Evolutionary conservation across 345 rosid genomes (phyloP).

Genomic region (Atalantia buxifolia): DNA sequence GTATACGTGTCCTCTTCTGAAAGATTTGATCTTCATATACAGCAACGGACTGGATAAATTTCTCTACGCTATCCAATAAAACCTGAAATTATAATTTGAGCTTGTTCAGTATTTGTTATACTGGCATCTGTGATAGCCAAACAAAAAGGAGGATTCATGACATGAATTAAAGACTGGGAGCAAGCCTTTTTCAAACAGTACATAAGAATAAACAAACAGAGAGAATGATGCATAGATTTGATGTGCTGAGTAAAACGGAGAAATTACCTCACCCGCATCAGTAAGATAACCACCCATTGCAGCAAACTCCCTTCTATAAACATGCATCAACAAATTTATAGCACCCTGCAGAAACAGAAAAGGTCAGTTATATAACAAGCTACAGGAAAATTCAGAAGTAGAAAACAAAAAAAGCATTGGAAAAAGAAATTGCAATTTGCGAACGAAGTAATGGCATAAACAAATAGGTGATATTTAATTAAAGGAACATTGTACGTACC

Average conservation of each 20-base stretch:
- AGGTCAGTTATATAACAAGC: neutral
- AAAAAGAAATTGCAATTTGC: neutral
- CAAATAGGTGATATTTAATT: neutral
- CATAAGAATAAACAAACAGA: neutral
- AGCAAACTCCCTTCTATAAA: constrained; percentile 84
- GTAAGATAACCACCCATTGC: constrained; percentile 97
- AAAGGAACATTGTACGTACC: constrained; percentile 38
- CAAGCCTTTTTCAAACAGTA: neutral
- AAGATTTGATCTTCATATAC: constrained; percentile 88
- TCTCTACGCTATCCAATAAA: constrained; percentile 75
- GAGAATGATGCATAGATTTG: neutral
- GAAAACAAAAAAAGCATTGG: neutral
- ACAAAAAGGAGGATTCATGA: neutral
- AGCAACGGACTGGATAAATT: constrained; percentile 83
- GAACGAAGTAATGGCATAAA: neutral
- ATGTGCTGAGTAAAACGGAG: neutral
- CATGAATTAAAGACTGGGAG: neutral
- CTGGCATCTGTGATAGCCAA: neutral
- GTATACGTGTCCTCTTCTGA: constrained; percentile 91
- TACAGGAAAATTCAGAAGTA: neutral
- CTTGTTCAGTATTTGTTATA: neutral
- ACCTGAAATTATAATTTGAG: constrained; percentile 42
- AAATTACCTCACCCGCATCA: constrained; percentile 94
- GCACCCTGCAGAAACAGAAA: constrained; percentile 73
- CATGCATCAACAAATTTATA: constrained; percentile 84